These are phyloP conservation scores for Mentha longifolia DNA, from an alignment of 257 asterid species.

Conservation along the genomic window DNA sequence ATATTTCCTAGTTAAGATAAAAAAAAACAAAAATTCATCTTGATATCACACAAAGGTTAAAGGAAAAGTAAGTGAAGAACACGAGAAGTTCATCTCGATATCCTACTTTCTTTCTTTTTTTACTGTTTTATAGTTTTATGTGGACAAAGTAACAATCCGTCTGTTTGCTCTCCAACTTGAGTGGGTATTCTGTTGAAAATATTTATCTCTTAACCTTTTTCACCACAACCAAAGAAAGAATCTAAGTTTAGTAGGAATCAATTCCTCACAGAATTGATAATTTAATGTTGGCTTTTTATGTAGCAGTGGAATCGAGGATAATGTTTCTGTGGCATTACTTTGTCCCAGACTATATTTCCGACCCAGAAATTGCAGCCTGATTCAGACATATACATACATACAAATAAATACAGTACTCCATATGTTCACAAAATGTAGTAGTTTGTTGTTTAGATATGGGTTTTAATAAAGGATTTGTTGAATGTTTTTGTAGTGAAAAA, in stretches of 20 bases:
- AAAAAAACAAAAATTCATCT: background rate
- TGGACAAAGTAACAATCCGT: slow-evolving; percentile 39
- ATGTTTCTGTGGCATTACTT: slow-evolving; percentile 27
- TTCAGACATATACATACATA: background rate
- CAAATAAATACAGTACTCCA: background rate
- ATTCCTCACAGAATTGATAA: slow-evolving; percentile 34
- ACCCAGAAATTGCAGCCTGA: background rate
- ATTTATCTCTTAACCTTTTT: slow-evolving; percentile 30
- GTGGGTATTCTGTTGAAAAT: slow-evolving; percentile 28
- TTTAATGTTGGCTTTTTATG: slow-evolving; percentile 27
- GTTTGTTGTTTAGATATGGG: too few species aligned
- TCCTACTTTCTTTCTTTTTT: background rate
- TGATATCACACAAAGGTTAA: background rate
- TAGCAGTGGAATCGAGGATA: slow-evolving; percentile 25
- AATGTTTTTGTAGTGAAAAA: too few species aligned
- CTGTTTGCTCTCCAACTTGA: slow-evolving; percentile 46
- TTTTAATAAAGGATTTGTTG: too few species aligned
- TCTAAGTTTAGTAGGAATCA: slow-evolving; percentile 35
- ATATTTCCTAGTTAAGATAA: too few species aligned
- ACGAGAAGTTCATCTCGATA: background rate
- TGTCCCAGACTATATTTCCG: background rate
- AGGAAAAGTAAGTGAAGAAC: background rate
- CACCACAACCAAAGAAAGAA: slow-evolving; percentile 38
- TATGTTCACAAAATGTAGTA: background rate
- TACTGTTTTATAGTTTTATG: background rate